phyloP scores from a whole-genome alignment of 192 early-diverging fungal species.

The Mycoemilia scoparia region DNA sequence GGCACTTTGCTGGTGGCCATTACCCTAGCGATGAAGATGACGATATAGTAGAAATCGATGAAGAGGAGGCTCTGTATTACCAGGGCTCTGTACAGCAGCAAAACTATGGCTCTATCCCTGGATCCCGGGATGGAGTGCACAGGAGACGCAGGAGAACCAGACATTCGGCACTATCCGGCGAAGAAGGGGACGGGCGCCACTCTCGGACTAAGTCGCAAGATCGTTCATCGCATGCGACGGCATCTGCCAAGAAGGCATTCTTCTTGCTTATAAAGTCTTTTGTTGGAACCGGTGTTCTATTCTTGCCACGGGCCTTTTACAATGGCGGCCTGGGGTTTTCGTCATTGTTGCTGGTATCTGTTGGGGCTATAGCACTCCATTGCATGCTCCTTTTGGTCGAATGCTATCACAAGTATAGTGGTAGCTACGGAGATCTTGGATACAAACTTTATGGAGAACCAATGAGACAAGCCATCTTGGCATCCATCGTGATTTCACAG shows the following conservation, averaged over 20 bases:
- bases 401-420: slow-evolving; percentile 35
- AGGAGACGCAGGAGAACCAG: no score
- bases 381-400: slow-evolving; percentile 48
- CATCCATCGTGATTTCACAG: slow-evolving; percentile 55
- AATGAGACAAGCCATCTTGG: slow-evolving; percentile 45
- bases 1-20: slow-evolving; percentile 89
- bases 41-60: slow-evolving; percentile 39
- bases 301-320: slow-evolving; percentile 58
- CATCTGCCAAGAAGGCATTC: slow-evolving; percentile 49
- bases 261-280: slow-evolving; percentile 68
- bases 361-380: slow-evolving; percentile 44
- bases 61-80: no score
- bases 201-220: no score
- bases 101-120: no score
- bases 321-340: slow-evolving; percentile 60
- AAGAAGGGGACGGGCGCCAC: no score
- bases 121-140: no score
- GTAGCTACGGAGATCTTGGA: slow-evolving; percentile 56
- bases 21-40: slow-evolving; percentile 63
- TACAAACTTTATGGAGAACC: slow-evolving; percentile 38
- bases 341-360: slow-evolving; percentile 28
- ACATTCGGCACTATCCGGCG: no score
- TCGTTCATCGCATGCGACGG: slow-evolving; percentile 31
- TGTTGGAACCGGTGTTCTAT: slow-evolving; percentile 61
- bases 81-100: no score